These are phyloP conservation scores for Erysiphe neolycopersici DNA, from an alignment of 2,329 filamentous ascomycete genomes.

Conservation along the genomic window DNA sequence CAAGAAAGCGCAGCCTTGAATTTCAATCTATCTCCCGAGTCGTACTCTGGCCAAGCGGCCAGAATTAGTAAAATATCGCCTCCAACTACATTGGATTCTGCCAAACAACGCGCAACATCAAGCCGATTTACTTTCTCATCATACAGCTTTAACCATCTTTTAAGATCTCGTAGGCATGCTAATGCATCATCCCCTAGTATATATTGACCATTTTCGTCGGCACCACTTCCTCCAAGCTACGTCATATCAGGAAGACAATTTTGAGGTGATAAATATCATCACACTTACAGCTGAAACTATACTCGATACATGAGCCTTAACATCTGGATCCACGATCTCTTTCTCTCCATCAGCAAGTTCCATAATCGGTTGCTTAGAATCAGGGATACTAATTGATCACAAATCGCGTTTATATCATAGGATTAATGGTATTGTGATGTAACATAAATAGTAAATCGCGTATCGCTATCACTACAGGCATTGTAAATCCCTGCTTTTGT, in stretches of 20 bases:
- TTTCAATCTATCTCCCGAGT: slow-evolving; percentile 46
- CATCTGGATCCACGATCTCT: slow-evolving; percentile 64
- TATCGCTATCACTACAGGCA: too few species aligned
- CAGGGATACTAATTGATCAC: too few species aligned
- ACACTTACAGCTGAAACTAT: slow-evolving; percentile 50
- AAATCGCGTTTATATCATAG: too few species aligned
- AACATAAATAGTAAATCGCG: too few species aligned
- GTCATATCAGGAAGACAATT: slow-evolving; percentile 4
- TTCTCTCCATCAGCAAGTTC: slow-evolving; percentile 23
- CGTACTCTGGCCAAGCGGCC: slow-evolving; percentile 50
- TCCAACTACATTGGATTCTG: slow-evolving; percentile 75
- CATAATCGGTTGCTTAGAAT: slow-evolving; percentile 16
- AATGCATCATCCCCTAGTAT: slow-evolving; percentile 79
- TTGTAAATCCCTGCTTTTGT: too few species aligned
- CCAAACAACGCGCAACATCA: slow-evolving; percentile 79
- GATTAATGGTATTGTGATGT: too few species aligned
- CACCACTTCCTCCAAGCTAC: slow-evolving; percentile 62
- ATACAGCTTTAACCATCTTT: slow-evolving; percentile 84
- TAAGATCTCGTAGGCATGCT: slow-evolving; percentile 75
- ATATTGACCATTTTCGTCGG: slow-evolving; percentile 59
- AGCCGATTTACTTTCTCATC: slow-evolving; percentile 82
- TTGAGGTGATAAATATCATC: slow-evolving; percentile 1
- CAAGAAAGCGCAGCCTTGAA: slow-evolving; percentile 60
- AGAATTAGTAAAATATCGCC: slow-evolving; percentile 80
- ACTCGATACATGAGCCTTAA: slow-evolving; percentile 79